Conservation (phyloP, 169 alveolate species). For the Plasmodium gallinaceum region DNA sequence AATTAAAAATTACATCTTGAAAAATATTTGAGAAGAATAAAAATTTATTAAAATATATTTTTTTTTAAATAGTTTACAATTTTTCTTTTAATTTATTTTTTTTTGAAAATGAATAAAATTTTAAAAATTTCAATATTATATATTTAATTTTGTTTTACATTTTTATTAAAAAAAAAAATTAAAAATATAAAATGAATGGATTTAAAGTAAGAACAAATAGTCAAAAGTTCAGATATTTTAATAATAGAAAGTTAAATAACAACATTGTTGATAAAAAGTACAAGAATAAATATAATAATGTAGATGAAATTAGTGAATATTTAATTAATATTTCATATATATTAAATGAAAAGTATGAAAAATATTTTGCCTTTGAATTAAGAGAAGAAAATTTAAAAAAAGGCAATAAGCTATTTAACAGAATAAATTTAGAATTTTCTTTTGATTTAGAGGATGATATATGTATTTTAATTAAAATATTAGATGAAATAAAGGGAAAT, state of each 20-base stretch:
- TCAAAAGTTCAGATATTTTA: constrained; percentile 19
- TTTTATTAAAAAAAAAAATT: background rate
- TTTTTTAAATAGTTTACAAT: no score
- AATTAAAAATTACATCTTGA: no score
- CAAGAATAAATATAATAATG: no score
- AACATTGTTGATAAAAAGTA: no score
- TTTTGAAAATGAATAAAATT: background rate
- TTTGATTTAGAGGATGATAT: constrained; percentile 60
- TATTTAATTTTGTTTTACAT: no score
- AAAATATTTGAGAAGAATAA: no score
- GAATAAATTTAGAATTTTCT: constrained; percentile 27
- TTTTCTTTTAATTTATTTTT: no score
- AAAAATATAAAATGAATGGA: constrained; percentile 43
- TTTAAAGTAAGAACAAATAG: constrained; percentile 32
- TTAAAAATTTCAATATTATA: no score
- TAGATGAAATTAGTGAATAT: constrained; percentile 47
- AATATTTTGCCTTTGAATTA: constrained; percentile 61
- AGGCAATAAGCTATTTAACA: constrained; percentile 32
- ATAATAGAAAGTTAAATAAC: background rate
- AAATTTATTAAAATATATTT: no score
- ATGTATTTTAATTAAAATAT: constrained; percentile 53
- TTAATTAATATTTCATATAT: constrained; percentile 60
- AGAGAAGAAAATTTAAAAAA: constrained; percentile 74
- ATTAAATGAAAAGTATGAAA: constrained; percentile 75
- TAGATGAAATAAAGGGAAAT: constrained; percentile 46